Evolutionary conservation across 768 basidiomycete species (phyloP).

Genomic region (Suillus decipiens): DNA sequence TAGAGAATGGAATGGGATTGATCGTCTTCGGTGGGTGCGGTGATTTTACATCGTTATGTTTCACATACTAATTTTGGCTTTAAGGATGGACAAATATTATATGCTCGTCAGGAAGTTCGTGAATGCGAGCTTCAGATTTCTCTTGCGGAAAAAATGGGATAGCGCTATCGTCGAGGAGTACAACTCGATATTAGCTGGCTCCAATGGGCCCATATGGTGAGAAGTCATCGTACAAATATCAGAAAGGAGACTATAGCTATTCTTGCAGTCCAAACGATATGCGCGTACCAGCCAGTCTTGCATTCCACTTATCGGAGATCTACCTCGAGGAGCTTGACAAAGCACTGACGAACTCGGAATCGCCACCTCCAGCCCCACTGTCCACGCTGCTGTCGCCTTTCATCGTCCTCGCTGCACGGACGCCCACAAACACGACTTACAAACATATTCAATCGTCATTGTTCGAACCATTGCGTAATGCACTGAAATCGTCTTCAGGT

Average conservation of each 20-base stretch:
- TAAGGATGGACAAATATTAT: slow-evolving; percentile 95
- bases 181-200: slow-evolving; percentile 61
- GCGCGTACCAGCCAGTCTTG: slow-evolving; percentile 74
- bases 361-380: slow-evolving; percentile 47
- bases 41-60: neutral
- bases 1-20: slow-evolving; percentile 92
- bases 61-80: slow-evolving; percentile 15
- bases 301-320: slow-evolving; percentile 87
- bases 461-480: slow-evolving; percentile 66
- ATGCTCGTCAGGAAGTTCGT: slow-evolving; percentile 90
- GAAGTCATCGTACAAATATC: slow-evolving; percentile 19
- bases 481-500: slow-evolving; percentile 41
- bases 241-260: slow-evolving; percentile 9
- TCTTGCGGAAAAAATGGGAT: slow-evolving; percentile 75
- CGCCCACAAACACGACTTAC: slow-evolving; percentile 63
- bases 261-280: slow-evolving; percentile 61
- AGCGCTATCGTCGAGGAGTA: slow-evolving; percentile 53
- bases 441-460: slow-evolving; percentile 71
- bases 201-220: slow-evolving; percentile 87
- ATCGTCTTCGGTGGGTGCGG: slow-evolving; percentile 73
- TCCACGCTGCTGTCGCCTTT: slow-evolving; percentile 67
- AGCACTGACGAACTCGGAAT: slow-evolving; percentile 37
- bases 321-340: slow-evolving; percentile 90
- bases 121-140: slow-evolving; percentile 81
- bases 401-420: slow-evolving; percentile 67